Percentiles rank a stretch among this genome's conserved stretches.
phyloP scores from a whole-genome alignment of 164 flowering plant species.

The Magnolia kwangsiensis region DNA sequence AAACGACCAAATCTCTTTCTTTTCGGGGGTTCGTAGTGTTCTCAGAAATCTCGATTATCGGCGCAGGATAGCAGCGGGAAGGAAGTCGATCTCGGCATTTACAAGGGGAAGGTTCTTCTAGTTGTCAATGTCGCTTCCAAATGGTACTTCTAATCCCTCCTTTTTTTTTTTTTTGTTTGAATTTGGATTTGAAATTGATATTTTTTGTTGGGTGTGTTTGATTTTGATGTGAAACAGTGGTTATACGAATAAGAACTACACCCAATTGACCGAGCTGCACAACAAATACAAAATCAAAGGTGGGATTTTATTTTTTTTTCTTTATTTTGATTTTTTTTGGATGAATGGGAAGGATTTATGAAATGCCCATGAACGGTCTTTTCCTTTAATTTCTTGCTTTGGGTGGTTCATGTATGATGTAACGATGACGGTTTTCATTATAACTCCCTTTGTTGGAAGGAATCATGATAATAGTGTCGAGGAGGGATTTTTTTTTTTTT shows the following conservation, averaged over 20 bases:
- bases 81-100: conserved; percentile 58
- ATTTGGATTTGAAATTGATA: background rate
- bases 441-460: background rate
- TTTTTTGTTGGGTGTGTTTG: background rate
- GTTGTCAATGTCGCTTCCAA: conserved; percentile 92
- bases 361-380: background rate
- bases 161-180: background rate
- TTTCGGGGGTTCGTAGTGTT: background rate
- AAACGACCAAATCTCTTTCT: background rate
- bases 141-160: conserved; percentile 40
- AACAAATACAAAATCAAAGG: conserved; percentile 69
- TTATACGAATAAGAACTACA: conserved; percentile 62
- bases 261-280: conserved; percentile 74
- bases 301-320: conserved; percentile 9
- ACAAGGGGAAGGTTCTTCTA: conserved; percentile 76
- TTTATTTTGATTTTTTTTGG: background rate
- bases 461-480: background rate
- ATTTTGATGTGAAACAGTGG: conserved; percentile 46
- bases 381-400: too few relatives aligned
- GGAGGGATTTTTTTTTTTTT: background rate
- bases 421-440: background rate
- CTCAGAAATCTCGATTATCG: background rate
- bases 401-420: too few relatives aligned
- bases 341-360: background rate
- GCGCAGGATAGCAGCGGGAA: conserved; percentile 64